Percentiles rank a stretch among this genome's conserved stretches.
These are phyloP conservation scores for Lanmaoa pseudosensibilis DNA, from an alignment of 768 basidiomycete genomes.

Conservation along the genomic window DNA sequence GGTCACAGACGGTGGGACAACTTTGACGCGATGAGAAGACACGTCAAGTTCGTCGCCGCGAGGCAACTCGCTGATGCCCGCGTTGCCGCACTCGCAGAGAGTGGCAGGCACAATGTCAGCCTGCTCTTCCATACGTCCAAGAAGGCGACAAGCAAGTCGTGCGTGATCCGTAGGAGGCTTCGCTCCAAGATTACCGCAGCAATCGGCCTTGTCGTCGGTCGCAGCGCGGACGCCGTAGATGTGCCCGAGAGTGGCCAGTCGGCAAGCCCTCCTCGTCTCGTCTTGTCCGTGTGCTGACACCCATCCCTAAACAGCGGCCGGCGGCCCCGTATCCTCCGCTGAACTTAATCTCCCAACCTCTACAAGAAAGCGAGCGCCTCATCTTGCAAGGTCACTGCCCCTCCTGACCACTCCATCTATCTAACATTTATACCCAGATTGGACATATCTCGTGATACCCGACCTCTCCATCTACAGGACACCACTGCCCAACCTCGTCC, in stretches of 20 bases:
- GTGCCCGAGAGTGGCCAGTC: neutral
- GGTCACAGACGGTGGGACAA: neutral
- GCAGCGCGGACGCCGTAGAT: constrained; percentile 10
- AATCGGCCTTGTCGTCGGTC: constrained; percentile 19
- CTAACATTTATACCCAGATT: constrained; percentile 14
- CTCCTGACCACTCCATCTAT: neutral
- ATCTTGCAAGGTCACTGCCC: constrained; percentile 20
- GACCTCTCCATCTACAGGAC: constrained; percentile 24
- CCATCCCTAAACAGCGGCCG: neutral
- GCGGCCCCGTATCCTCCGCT: constrained; percentile 5
- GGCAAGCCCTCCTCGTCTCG: neutral
- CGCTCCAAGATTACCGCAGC: constrained; percentile 24
- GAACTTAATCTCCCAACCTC: neutral
- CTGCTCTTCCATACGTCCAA: constrained; percentile 25
- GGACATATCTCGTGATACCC: constrained; percentile 32
- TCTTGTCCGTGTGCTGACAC: neutral
- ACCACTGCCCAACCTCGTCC: constrained; percentile 25
- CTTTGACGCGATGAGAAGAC: neutral
- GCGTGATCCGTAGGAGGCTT: constrained; percentile 21
- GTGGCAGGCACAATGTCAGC: constrained; percentile 12
- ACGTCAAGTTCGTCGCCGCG: neutral
- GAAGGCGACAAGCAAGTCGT: constrained; percentile 26
- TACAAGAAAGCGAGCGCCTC: neutral
- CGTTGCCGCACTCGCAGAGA: constrained; percentile 4
- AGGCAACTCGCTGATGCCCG: constrained; percentile 7